These are phyloP conservation scores for Sporothrix phasma DNA, from an alignment of 2,329 filamentous ascomycete genomes.

Conservation along the genomic window DNA sequence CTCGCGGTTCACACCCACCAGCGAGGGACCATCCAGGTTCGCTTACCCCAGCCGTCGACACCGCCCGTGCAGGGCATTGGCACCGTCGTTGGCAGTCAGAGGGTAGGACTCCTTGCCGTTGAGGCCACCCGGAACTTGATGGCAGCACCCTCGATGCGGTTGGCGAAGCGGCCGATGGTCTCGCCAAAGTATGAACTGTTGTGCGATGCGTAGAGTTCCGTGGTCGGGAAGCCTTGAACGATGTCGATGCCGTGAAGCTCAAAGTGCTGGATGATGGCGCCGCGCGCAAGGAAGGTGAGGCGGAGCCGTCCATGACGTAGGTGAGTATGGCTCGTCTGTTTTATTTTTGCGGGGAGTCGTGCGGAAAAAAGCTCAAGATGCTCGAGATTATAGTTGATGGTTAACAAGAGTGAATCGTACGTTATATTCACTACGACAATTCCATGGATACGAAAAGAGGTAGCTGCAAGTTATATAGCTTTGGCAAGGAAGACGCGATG, in stretches of 20 bases:
- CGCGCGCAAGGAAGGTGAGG: conserved; percentile 61
- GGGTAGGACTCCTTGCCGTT: conserved; percentile 59
- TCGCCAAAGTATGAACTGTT: conserved; percentile 81
- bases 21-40: conserved; percentile 62
- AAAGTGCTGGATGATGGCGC: conserved; percentile 75
- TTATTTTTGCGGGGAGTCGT: background rate
- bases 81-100: conserved; percentile 65
- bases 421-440: background rate
- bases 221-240: conserved; percentile 72
- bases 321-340: background rate
- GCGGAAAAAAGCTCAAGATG: conserved; percentile 14
- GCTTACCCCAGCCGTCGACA: conserved; percentile 68
- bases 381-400: background rate
- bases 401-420: background rate
- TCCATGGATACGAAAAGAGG: too few species aligned
- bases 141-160: conserved; percentile 64
- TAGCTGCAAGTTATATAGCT: too few species aligned
- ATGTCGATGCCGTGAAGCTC: conserved; percentile 71
- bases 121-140: conserved; percentile 48
- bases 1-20: conserved; percentile 38
- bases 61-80: conserved; percentile 70
- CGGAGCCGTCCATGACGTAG: conserved; percentile 36
- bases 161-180: conserved; percentile 79
- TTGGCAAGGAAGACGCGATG: background rate
- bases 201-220: conserved; percentile 63